Percentiles rank a stretch among this genome's conserved stretches.
Evolutionary conservation across 164 flowering plant genomes (phyloP).

Genomic region (Vitis amurensis): DNA sequence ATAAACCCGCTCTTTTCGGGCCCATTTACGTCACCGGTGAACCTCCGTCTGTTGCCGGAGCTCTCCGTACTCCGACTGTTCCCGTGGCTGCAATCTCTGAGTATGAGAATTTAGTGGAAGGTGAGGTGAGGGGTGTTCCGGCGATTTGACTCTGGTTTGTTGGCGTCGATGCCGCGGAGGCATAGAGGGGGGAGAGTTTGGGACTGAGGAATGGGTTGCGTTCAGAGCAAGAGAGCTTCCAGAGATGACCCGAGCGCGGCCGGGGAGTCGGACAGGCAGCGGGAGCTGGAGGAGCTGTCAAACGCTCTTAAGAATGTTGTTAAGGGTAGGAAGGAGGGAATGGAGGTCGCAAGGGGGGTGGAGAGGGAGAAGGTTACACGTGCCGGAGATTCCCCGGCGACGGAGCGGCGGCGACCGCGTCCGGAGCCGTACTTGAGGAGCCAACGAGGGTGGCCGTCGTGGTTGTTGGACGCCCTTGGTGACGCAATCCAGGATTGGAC

Average conservation of each 20-base stretch:
- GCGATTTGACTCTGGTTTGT: background rate
- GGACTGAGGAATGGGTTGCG: slow-evolving; percentile 55
- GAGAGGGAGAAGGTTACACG: slow-evolving; percentile 15
- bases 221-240: slow-evolving; percentile 33
- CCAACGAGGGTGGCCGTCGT: slow-evolving; percentile 75
- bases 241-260: slow-evolving; percentile 11
- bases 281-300: slow-evolving; percentile 9
- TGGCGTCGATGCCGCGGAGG: slow-evolving; percentile 1
- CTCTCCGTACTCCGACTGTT: too few relatives aligned
- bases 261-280: slow-evolving; percentile 8
- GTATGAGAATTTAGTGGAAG: too few relatives aligned
- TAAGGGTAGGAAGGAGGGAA: slow-evolving; percentile 20
- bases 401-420: slow-evolving; percentile 20
- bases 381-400: slow-evolving; percentile 22
- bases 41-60: too few relatives aligned
- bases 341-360: background rate
- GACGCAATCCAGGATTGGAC: slow-evolving; percentile 73
- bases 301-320: slow-evolving; percentile 7
- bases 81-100: too few relatives aligned
- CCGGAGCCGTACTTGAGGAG: slow-evolving; percentile 18
- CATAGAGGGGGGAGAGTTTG: background rate
- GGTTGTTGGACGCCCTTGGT: slow-evolving; percentile 75
- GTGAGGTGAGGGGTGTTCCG: background rate
- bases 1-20: too few relatives aligned
- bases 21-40: too few relatives aligned